Conservation (phyloP, 2,329 filamentous ascomycete species). For the Blastomyces silverae region DNA sequence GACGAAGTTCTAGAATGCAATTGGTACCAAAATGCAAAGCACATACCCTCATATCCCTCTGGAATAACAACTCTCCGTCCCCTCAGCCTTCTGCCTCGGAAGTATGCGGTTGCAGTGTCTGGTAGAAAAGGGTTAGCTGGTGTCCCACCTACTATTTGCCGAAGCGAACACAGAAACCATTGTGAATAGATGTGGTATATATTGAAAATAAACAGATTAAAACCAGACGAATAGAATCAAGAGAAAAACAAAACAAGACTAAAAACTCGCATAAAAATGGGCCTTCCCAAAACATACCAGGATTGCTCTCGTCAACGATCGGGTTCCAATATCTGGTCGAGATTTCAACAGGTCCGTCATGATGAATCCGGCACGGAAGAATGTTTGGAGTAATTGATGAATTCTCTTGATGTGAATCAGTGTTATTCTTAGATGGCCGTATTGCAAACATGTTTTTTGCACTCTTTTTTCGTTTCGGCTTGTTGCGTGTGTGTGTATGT, state of each 20-base stretch:
- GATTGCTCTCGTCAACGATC: conserved; percentile 40
- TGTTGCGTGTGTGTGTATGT: too few relatives aligned
- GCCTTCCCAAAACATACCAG: conserved; percentile 11
- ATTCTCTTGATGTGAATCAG: background rate
- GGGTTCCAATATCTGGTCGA: conserved; percentile 66
- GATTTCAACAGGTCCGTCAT: conserved; percentile 64
- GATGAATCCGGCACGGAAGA: conserved; percentile 71
- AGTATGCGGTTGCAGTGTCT: conserved; percentile 53
- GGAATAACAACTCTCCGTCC: conserved; percentile 63
- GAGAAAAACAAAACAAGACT: background rate
- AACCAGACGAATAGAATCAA: background rate
- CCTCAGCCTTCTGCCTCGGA: conserved; percentile 72
- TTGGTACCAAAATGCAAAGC: background rate
- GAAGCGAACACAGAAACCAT: background rate
- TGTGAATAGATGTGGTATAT: too few relatives aligned
- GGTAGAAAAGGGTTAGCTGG: conserved; percentile 12
- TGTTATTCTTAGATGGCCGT: background rate
- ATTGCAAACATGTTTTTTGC: conserved; percentile 6
- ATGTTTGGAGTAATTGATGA: conserved; percentile 55
- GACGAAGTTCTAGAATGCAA: background rate
- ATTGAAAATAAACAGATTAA: too few relatives aligned
- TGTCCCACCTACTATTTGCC: background rate
- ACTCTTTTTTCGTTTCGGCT: background rate
- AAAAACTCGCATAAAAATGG: background rate
- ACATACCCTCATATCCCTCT: conserved; percentile 56